Evolutionary conservation across 192 early-diverging fungal species (phyloP), one percentile per base, ranked within the genome.

Genomic region (Coemansia sp.): DNA sequence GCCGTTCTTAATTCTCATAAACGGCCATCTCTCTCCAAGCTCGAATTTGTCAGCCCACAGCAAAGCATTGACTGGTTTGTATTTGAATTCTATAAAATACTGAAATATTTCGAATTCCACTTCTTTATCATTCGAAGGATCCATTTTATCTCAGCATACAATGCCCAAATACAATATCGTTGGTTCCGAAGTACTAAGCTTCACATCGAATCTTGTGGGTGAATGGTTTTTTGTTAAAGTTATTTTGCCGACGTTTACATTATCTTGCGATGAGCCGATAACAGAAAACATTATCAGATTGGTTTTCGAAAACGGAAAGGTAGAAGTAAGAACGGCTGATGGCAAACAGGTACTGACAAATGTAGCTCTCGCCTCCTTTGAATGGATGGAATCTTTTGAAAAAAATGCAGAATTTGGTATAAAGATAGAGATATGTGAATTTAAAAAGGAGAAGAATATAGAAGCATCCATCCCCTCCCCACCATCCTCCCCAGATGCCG

Each of bases 41-140:
- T 63, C 36, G 30, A 63, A 63, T 4, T 63, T 48, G 10, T 63
- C 61, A 52, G 50, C 29, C 33, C 55, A 63, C 50, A 52, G 23
- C 61, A 63, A 55, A 19, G 34, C 27, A 47, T 63, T 42, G 28
- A 63, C 57, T 55, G 50, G 61, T 36, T 63, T 63, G 30, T 48
- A 60, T 48, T 60, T 28, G 59, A 48, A 60, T 41, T 60, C 41
- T 60, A 60, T 48, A 48, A 48, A 48, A 48, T 7, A 48, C 13
- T 48, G 45, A 25, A 48, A 48, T 48, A 22, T 25, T 48, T 48
- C 45, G 13, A 48, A 48, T 6, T 48, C 13, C 13, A 48, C 13
- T 48, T 48, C 45, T 48, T 48, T 25, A 25, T 48, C 45, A 22
- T 22, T 5, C 23, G 45, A 48, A n/a, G n/a, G n/a, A n/a, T n/a